Evolutionary conservation across 108 stramenopile genomes (phyloP), one percentile per base, ranked within the genome.

Genomic region (Skeletonema potamos): DNA sequence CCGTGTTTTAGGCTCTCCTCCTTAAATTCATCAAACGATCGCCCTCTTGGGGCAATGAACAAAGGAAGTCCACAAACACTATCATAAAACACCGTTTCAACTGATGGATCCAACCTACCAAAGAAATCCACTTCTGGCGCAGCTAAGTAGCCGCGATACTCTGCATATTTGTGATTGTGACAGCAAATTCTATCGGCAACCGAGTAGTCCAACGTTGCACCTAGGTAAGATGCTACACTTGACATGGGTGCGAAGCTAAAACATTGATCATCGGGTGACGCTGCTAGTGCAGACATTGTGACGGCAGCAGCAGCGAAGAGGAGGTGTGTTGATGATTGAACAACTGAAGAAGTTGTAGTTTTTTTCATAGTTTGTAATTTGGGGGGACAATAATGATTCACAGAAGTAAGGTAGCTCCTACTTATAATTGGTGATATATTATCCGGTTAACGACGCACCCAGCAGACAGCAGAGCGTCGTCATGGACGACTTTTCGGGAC

Each of bases 71-170:
- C 76, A 9, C 77, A 74, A 48, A 84, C 83, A 27, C 81, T 79
- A 60, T 90, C 89, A 58, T 84, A 90, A 62, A 79, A 90, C 20
- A 71, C 37, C 1, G 70, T 68, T 20, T 51, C 63, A 1, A n/a
- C 37, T 17, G 15, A 13, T 5, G 70, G 30, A 22, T 64, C 63
- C 11, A 77, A 17, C 20, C 54, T 15, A 2, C 36, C 22, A 9
- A 77, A 77, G 27, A 77, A 63, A 24, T 58, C 58, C 33, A 77
- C 76, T 28, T 77, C 76, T 11, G 70, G 76, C 7, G 70, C 70
- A 7, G 64, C 56, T 11, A 73, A 66, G 64, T 73, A 73, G 33
- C 72, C 72, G 8, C 36, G 9, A 32, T 66, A 73, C 33, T 73
- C 72, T 15, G 72, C 72, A 20, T 15, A 73, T 27, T 54, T 18